Percentiles rank a stretch among this genome's conserved stretches.
phyloP scores from a whole-genome alignment of 2,329 filamentous ascomycete species.

The Aureobasidium sp. region DNA sequence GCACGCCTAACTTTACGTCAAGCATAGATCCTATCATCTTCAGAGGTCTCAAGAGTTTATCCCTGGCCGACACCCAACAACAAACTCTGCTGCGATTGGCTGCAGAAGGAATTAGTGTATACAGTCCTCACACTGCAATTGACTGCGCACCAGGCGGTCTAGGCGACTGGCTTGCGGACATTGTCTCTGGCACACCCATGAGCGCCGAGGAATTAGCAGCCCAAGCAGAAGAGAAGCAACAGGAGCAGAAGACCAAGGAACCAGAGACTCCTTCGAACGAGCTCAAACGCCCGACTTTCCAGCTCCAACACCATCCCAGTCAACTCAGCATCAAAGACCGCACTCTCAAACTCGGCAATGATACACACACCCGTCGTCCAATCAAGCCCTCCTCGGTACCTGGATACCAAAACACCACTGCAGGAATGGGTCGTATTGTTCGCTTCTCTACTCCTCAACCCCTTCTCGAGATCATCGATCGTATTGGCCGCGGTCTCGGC shows the following conservation, averaged over 20 bases:
- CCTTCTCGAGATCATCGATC: slow-evolving; percentile 53
- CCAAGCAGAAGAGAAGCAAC: slow-evolving; percentile 13
- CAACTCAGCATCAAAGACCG: slow-evolving; percentile 31
- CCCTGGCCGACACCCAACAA: slow-evolving; percentile 78
- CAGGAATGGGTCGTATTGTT: slow-evolving; percentile 57
- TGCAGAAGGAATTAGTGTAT: slow-evolving; percentile 85
- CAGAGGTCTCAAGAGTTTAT: slow-evolving; percentile 81
- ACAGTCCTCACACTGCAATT: slow-evolving; percentile 90
- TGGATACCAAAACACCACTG: slow-evolving; percentile 38
- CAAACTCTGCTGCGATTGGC: slow-evolving; percentile 73
- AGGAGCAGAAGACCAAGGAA: background rate
- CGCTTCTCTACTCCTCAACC: slow-evolving; percentile 47
- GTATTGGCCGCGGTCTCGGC: slow-evolving; percentile 57
- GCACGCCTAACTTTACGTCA: slow-evolving; percentile 24
- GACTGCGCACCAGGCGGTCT: slow-evolving; percentile 80
- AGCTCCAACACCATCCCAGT: slow-evolving; percentile 44
- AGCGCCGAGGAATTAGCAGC: slow-evolving; percentile 19
- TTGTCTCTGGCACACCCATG: slow-evolving; percentile 57
- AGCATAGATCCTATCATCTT: slow-evolving; percentile 88
- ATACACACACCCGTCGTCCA: slow-evolving; percentile 45
- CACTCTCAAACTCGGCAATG: slow-evolving; percentile 35
- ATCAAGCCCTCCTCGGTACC: slow-evolving; percentile 44
- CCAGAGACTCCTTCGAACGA: slow-evolving; percentile 27
- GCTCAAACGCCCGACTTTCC: slow-evolving; percentile 35
- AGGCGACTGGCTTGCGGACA: slow-evolving; percentile 89